phyloP scores from a whole-genome alignment of 139 green algal genomes.

The Chlamydomonas schloesseri region DNA sequence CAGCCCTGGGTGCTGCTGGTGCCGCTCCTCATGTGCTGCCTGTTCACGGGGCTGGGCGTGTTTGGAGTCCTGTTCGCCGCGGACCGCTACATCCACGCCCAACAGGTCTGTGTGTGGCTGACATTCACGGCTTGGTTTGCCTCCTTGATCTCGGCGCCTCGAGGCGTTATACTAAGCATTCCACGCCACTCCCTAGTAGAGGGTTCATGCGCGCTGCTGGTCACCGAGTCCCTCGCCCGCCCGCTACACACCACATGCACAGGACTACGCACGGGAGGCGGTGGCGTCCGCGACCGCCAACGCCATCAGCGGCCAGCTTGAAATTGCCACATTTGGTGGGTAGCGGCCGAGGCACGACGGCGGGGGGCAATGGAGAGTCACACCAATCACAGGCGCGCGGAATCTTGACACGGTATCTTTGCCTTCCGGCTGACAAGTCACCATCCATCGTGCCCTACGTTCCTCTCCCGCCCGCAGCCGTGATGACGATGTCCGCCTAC shows the following conservation, averaged over 20 bases:
- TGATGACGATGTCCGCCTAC: constrained; percentile 14
- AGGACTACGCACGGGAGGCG: neutral
- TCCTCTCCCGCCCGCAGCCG: neutral
- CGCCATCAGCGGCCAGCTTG: constrained; percentile 16
- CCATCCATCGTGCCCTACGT: neutral
- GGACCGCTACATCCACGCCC: neutral
- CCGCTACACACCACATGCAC: no score
- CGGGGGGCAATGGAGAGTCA: neutral
- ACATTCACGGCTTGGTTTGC: neutral
- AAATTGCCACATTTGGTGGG: constrained; percentile 35
- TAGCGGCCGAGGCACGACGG: no score
- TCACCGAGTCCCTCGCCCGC: no score
- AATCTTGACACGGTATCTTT: no score
- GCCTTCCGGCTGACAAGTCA: no score
- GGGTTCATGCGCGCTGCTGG: neutral
- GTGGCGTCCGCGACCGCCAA: neutral
- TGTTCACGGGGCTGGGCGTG: constrained; percentile 16
- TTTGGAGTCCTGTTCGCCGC: constrained; percentile 23
- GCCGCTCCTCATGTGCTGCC: neutral
- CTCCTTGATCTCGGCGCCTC: no score
- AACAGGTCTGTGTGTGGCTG: neutral
- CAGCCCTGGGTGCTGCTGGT: neutral
- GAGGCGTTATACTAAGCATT: neutral
- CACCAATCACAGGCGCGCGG: no score
- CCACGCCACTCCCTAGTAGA: neutral